These are phyloP conservation scores for Gliomastix tumulicola DNA, from an alignment of 2,329 filamentous ascomycete genomes.

Conservation along the genomic window DNA sequence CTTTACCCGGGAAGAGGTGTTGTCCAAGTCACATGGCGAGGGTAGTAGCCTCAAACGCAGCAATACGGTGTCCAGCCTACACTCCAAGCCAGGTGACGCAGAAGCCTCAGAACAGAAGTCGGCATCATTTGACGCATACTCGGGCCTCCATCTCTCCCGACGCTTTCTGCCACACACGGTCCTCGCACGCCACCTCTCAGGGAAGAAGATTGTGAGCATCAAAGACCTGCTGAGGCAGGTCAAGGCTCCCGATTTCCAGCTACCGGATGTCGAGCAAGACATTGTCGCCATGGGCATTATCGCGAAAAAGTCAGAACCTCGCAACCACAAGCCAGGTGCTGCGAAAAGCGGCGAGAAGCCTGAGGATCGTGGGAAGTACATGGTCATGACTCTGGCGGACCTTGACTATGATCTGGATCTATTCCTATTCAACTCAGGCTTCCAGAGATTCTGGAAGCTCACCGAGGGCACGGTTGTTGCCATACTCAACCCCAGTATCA, in stretches of 20 bases:
- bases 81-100: constrained; percentile 1
- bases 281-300: constrained; percentile 86
- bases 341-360: constrained; percentile 36
- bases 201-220: constrained; percentile 70
- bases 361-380: constrained; percentile 73
- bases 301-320: constrained; percentile 80
- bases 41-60: constrained; percentile 30
- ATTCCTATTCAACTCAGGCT: constrained; percentile 86
- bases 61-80: constrained; percentile 29
- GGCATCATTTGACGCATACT: constrained; percentile 76
- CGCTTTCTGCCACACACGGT: constrained; percentile 77
- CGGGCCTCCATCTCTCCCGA: constrained; percentile 73
- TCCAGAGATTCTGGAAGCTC: constrained; percentile 92
- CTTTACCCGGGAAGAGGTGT: constrained; percentile 59
- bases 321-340: constrained; percentile 42
- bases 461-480: constrained; percentile 85
- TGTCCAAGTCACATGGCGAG: constrained; percentile 19
- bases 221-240: constrained; percentile 76
- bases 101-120: constrained; percentile 14
- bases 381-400: constrained; percentile 84
- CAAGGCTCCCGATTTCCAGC: constrained; percentile 74
- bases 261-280: constrained; percentile 79
- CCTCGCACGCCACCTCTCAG: constrained; percentile 68
- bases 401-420: constrained; percentile 86
- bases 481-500: constrained; percentile 83